Evolutionary conservation across 2,329 filamentous ascomycete genomes (phyloP).

Genomic region (Sclerotinia borealis): DNA sequence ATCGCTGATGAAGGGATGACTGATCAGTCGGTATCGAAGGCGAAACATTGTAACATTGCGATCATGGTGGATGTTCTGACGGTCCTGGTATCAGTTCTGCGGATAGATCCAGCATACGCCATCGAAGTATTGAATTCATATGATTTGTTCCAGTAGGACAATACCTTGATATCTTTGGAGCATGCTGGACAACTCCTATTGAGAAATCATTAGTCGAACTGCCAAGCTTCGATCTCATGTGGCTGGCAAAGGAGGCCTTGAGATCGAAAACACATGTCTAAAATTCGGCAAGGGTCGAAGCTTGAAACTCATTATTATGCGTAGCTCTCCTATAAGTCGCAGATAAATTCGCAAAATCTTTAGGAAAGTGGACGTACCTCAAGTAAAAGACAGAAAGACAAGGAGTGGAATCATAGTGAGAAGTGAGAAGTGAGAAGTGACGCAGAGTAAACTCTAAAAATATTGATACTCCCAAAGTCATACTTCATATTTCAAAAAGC

Average conservation of each 20-base stretch:
- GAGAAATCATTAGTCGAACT: not conserved
- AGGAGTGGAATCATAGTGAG: not conserved
- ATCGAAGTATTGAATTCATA: slow-evolving; percentile 10
- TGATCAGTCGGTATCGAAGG: not conserved
- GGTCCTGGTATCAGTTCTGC: slow-evolving; percentile 13
- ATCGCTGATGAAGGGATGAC: not conserved
- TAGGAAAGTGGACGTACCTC: not conserved
- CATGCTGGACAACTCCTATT: not conserved
- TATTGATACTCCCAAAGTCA: not conserved
- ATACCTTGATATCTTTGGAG: not conserved
- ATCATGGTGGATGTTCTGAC: not conserved
- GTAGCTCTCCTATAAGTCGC: not conserved
- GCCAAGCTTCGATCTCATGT: not conserved
- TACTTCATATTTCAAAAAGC: not conserved
- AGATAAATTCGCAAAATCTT: not conserved
- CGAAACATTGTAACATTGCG: not conserved
- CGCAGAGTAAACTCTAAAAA: not conserved
- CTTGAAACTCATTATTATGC: not conserved
- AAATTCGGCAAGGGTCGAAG: not conserved
- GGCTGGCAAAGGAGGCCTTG: not conserved
- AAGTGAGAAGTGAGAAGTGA: not conserved
- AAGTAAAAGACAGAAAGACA: not conserved
- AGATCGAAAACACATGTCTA: not conserved
- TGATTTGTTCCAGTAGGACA: not conserved
- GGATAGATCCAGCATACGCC: slow-evolving; percentile 4